Evolutionary conservation across 257 asterid species (phyloP).

Genomic region (Ophiorrhiza pumila): DNA sequence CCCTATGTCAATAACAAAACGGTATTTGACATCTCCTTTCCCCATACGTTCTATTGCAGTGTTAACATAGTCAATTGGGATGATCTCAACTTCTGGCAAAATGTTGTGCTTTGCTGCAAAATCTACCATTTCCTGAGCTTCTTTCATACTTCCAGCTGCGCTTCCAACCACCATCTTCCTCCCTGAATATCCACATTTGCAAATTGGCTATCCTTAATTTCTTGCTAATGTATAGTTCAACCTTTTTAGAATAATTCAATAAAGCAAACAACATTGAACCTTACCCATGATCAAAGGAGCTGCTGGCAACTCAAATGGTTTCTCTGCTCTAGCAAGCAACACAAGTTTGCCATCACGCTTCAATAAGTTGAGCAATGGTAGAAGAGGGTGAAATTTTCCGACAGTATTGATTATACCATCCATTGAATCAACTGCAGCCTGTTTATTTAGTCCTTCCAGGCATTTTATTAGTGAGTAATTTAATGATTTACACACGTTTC

Average conservation of each 20-base stretch:
- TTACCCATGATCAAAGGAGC: too few species aligned
- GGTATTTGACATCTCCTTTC: conserved; percentile 20
- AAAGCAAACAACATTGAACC: too few species aligned
- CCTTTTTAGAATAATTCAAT: too few species aligned
- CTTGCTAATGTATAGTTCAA: too few species aligned
- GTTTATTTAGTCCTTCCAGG: not conserved
- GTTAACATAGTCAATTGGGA: conserved; percentile 22
- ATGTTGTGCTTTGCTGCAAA: conserved; percentile 21
- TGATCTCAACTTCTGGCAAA: conserved; percentile 15
- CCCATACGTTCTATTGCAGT: conserved; percentile 19
- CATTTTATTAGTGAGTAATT: too few species aligned
- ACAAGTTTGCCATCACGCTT: conserved; percentile 41
- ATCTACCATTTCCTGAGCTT: conserved; percentile 22
- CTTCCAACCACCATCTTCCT: conserved; percentile 21
- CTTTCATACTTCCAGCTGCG: conserved; percentile 16
- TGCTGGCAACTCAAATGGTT: too few species aligned
- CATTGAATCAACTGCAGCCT: conserved; percentile 38
- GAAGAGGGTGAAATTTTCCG: conserved; percentile 32
- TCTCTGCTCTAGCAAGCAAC: too few species aligned
- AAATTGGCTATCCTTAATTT: not conserved
- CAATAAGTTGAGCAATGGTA: conserved; percentile 36
- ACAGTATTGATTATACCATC: conserved; percentile 52
- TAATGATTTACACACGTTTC: too few species aligned
- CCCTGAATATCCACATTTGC: conserved; percentile 10
- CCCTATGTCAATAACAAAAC: conserved; percentile 27